Base-by-base conservation (phyloP, 139 green algal genomes). In the Closterium sp. region DNA sequence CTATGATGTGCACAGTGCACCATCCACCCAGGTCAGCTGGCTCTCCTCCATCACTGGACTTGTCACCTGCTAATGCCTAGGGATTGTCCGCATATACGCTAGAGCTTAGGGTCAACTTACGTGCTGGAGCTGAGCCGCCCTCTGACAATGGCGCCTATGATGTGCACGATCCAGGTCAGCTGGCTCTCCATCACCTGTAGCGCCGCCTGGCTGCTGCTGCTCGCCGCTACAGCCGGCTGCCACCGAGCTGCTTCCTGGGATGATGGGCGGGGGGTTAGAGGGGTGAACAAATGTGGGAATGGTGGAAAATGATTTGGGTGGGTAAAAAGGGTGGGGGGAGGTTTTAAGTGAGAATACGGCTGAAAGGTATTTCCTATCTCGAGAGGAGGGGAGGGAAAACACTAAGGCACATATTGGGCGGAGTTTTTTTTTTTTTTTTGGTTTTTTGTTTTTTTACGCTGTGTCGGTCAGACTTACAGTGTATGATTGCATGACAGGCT, bases 151-250 rank as follows among this genome's bases (percentile, higher is more conserved):
- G 96, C 96, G 12, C 96, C 96, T 5, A 99, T 95, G 91, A 99
- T 99, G 95, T 99, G 97, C 81, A 98, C 96, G 69, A 99, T 95
- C 98, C 98, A 99, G 7, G 98, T 98, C 4, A 99, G 95, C 96
- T 98, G 97, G 10, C 98, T 97, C 94, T 99, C 98, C 76, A 99
- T 91, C 90, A 99, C 91, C 30, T 34, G 21, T 30, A 95, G 12
- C 23, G 55, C 83, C 83, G 0, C 83, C 83, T 86, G 55, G 55
- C 55, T 76, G 12, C 12, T 76, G 55, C 55, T 33, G 32, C 28
- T 92, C 5, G 66, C 35, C 55, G 94, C 89, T 28, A 84, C n/a
- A 32, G 90, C 92, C 4, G 32, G 34, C 30, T 69, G 90, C 35
- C 93, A n/a, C 38, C 90, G 35, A 3, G 90, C 87, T 87, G 90